Evolutionary conservation across 805 yeast species (phyloP), one percentile per base, ranked within the genome.

Genomic region (Barnettozyma populi): DNA sequence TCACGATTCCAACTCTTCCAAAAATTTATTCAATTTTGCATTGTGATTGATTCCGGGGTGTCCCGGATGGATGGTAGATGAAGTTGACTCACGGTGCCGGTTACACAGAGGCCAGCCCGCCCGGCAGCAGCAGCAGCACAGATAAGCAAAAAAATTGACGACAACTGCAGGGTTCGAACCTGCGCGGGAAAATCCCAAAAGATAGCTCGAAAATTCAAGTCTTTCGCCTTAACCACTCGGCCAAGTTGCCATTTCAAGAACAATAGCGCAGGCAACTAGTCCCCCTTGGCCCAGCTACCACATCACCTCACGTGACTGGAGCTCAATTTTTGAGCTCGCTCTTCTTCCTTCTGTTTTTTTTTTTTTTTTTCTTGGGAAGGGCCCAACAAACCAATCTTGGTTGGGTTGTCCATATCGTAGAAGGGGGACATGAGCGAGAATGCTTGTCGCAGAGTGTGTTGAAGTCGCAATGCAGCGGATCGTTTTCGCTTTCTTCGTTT

Each of bases 151-250:
- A 34, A 32, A 45, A 35, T 14, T 60, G 60, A 53, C 80, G 80
- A 75, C 80, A 76, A 71, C 80, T 72, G 79, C 82, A 76, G 81
- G 82, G 76, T 64, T 76, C 78, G 81, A 76, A 75, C 73, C 74
- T 69, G 73, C 71, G 74, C 74, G 73, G 73, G 73, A 67, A 69
- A 66, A 70, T 73, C 74, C 74, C 70, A 70, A 69, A 70, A 73
- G 70, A 48, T 48, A 14, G 11, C 48, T 37, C 34, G 24, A 36
- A 36, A 13, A 69, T 67, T 67, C 72, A 67, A 68, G 70, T 73
- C 76, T 72, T 72, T 71, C 77, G 75, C 78, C 76, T 73, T 73
- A 72, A 73, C 77, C 77, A 67, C 78, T 73, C 78, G 78, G 78
- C 76, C 77, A 73, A 64, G 58, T 57, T 62, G 67, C 65, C 67